Base-by-base conservation (phyloP, 805 yeast genomes). In the Wickerhamomyces hampshirensis region DNA sequence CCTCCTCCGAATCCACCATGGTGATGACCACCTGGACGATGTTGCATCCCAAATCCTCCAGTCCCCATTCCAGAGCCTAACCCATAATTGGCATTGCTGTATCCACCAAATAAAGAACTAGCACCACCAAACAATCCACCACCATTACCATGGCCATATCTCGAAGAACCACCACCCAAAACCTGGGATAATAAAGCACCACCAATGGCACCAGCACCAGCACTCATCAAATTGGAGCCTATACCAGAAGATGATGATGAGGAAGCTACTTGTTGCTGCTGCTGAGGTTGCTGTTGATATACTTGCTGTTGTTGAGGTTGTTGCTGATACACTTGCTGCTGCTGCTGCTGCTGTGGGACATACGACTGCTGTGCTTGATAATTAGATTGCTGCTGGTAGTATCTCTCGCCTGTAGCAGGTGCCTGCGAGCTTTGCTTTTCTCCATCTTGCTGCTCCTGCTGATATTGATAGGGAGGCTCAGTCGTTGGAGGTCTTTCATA, bases 191-290 rank as follows among this genome's bases (percentile, higher is more conserved):
- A 50, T 43, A 72, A 44, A 62, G 69, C 54, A 29, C 79, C 80
- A 34, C 80, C 80, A 11, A 73, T 48, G 30, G 74, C 55, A 52
- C 80, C 81, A 27, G 73, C 63, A 19, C 74, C 75, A 13, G 66
- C 71, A 33, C 39, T 40, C 31, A 62, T 34, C 17, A 18, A 23
- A 24, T 23, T 37, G 33, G 18, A 48, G 47, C 37, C 43, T 51
- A 31, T 46, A 57, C 35, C 35, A 33, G 56, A 37, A 43, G 58
- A 36, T 45, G 56, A 26, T 29, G 52, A 40, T 21, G 34, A 45
- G 12, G 37, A 26, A 16, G 15, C 15, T 12, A 26, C 14, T 19
- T 28, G 33, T 26, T 29, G 31, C 8, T 29, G 21, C 18, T 33
- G 38, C 28, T 38, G 36, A n/a, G 28, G 48, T 15, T 39, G 46